phyloP scores from a whole-genome alignment of 176 grass and related monocot genomes.

The Phragmites australis region DNA sequence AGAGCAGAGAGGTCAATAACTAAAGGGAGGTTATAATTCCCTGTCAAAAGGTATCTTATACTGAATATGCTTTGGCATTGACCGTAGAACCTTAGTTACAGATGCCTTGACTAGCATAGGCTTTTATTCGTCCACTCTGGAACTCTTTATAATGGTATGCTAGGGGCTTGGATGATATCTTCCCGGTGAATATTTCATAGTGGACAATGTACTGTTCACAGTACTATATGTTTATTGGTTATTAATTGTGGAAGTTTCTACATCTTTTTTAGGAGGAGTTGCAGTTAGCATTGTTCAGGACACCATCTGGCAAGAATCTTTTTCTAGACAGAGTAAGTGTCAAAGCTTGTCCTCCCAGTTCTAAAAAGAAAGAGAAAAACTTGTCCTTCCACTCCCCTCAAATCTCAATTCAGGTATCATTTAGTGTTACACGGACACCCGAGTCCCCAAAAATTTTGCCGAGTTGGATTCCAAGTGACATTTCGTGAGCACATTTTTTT shows the following conservation, averaged over 20 bases:
- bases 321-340: constrained; percentile 50
- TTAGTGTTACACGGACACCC: no score
- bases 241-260: not conserved
- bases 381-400: no score
- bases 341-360: not conserved
- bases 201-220: not conserved
- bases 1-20: not conserved
- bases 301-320: constrained; percentile 41
- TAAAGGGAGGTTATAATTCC: not conserved
- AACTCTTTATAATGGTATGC: not conserved
- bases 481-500: no score
- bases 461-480: no score
- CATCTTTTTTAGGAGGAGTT: constrained; percentile 45
- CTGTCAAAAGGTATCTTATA: not conserved
- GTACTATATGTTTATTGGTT: not conserved
- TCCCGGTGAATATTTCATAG: not conserved
- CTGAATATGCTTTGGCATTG: not conserved
- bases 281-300: constrained; percentile 47
- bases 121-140: not conserved
- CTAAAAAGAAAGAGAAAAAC: not conserved
- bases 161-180: not conserved
- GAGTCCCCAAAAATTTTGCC: no score
- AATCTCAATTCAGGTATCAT: no score
- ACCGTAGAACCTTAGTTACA: not conserved
- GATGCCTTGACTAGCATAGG: not conserved